These are phyloP conservation scores for Daldinia caldariorum DNA, from an alignment of 495 filamentous ascomycete genomes.

Conservation along the genomic window DNA sequence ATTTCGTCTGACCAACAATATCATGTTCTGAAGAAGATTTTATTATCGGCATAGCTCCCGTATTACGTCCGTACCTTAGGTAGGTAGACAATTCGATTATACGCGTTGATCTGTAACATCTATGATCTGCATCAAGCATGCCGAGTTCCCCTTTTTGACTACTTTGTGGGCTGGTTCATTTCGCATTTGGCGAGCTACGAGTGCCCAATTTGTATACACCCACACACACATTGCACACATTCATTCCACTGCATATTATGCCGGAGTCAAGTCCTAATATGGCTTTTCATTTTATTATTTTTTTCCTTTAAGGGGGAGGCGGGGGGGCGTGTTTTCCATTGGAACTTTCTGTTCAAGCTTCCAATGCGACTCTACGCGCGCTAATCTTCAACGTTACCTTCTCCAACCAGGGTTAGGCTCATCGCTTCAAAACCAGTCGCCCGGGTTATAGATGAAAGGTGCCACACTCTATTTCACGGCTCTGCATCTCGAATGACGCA, in stretches of 20 bases:
- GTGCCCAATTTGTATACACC: background rate
- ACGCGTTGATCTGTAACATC: slow-evolving; percentile 14
- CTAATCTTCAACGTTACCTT: slow-evolving; percentile 42
- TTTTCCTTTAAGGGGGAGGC: too few species aligned
- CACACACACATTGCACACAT: too few species aligned
- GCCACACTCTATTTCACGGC: slow-evolving; percentile 27
- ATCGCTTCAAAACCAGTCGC: slow-evolving; percentile 41
- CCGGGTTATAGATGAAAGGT: slow-evolving; percentile 43
- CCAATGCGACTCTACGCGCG: slow-evolving; percentile 35
- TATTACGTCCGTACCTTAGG: slow-evolving; percentile 11
- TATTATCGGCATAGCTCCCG: background rate
- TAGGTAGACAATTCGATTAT: slow-evolving; percentile 12
- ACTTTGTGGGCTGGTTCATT: slow-evolving; percentile 2
- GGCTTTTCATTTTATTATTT: background rate
- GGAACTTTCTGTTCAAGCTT: slow-evolving; percentile 39
- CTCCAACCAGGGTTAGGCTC: slow-evolving; percentile 37
- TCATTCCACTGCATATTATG: slow-evolving; percentile 7
- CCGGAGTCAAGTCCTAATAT: background rate
- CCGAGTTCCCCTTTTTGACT: background rate
- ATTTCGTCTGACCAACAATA: slow-evolving; percentile 28
- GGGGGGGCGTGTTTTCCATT: slow-evolving; percentile 4
- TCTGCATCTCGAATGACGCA: slow-evolving; percentile 41
- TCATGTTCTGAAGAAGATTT: slow-evolving; percentile 4
- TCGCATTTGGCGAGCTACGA: background rate
- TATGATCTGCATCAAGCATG: background rate